phyloP scores from a whole-genome alignment of 305 asterid species.

The Fraxinus baroniana region DNA sequence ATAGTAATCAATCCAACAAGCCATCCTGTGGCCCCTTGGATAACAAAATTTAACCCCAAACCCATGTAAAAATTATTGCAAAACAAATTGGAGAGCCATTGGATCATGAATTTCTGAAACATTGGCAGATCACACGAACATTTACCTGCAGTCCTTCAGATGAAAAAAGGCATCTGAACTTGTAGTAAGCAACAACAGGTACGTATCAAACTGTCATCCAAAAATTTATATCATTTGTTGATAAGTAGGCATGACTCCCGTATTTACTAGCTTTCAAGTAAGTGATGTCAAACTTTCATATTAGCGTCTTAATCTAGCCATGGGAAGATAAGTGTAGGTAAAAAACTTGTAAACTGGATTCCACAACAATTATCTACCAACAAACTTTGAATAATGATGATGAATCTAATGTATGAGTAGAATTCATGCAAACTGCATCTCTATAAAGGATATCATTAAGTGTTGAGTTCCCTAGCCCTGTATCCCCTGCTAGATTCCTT shows the following conservation, averaged over 20 bases:
- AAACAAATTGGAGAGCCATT: constrained; percentile 14
- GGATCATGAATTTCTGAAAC: constrained; percentile 18
- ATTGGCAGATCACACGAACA: constrained; percentile 18
- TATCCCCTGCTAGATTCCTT: background rate
- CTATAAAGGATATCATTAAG: background rate
- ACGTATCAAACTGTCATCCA: constrained; percentile 73
- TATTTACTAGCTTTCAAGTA: background rate
- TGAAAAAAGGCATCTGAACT: constrained; percentile 86
- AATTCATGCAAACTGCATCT: background rate
- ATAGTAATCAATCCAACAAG: constrained; percentile 4
- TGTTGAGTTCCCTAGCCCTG: background rate
- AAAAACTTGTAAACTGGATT: background rate
- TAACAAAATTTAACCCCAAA: constrained; percentile 1
- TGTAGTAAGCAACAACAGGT: constrained; percentile 83
- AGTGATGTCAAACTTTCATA: background rate
- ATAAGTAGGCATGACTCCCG: constrained; percentile 8
- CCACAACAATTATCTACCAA: background rate
- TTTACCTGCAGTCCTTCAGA: constrained; percentile 94
- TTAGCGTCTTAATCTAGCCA: background rate
- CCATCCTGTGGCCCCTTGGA: constrained; percentile 13
- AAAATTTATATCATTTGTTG: constrained; percentile 18
- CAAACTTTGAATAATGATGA: background rate
- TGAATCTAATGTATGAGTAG: background rate
- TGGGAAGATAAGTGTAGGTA: background rate
- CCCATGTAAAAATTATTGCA: background rate